Evolutionary conservation across 2,329 filamentous ascomycete genomes (phyloP), one percentile per base, ranked within the genome.

Genomic region (Trichophyton benhamiae): DNA sequence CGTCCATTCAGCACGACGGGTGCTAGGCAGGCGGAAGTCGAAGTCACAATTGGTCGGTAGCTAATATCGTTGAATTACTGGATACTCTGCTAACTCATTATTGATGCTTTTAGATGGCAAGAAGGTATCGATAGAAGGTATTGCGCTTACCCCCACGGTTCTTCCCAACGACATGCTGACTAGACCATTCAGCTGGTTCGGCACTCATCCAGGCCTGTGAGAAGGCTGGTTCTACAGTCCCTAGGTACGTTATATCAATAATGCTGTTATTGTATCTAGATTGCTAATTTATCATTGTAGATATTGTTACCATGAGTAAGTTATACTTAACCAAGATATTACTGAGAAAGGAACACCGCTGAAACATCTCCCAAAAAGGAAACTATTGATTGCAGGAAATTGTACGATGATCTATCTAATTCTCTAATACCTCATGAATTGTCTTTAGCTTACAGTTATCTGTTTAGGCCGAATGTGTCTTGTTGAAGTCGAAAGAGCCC

Each of bases 131-230:
- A 91, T 99, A 75, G 91, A 96, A 88, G 90, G 91, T 95, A 86
- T 66, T 15, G 9, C 49, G 33, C 17, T 5, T 46, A 30, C 20
- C 27, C 44, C n/a, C 27, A 60, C 42, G 9, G 55, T 20, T 7
- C 17, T 25, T 6, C 38, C 46, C 17, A 71, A 80, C 73, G 63
- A 61, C 63, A 69, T 68, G 62, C 71, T 65, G 42, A 61, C 59
- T 20, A 11, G 59, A 38, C 41, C 44, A 52, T 59, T 75, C 75
- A 96, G 92, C 92, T 78, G 92, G 92, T 68, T 94, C 94, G 70
- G 92, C 94, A 72, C 83, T 99, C 71, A 99, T 99, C 75, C 94
- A 99, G 80, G 94, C 94, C 73, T 99, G 94, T 81, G 94, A 99
- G 79, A 96, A 99, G 81, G 94, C 92, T 67, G 94, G 94, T 72